Base-by-base conservation (phyloP, 331 rosid genomes). In the Erythrophleum ivorense region DNA sequence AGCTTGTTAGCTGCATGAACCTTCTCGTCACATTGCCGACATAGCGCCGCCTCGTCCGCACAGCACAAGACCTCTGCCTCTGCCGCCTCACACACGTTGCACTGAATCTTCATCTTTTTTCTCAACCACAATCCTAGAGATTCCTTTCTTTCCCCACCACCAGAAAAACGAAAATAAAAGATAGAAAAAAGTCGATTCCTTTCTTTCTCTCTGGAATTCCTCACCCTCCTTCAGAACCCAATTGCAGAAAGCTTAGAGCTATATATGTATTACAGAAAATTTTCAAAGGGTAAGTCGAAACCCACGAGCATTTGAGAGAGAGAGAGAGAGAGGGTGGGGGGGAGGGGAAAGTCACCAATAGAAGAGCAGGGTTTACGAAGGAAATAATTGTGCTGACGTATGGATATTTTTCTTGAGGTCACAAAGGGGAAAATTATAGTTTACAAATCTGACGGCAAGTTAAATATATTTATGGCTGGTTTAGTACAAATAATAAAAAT, bases 1-100 rank as follows among this genome's bases (percentile, higher is more conserved):
- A 96, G 97, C 87, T 94, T 96, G 73, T 96, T 96, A 54, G 99
- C 98, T 5, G 97, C 94, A 77, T 96, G 99, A 89, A 96, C 89
- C 83, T 91, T 92, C 87, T 92, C 90, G 70, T 96, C 98, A 70
- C 97, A 96, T 2, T 89, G 90, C 91, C 97, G 89, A 79, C 99
- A 96, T 29, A 96, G 80, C 54, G 97, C 98, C 33, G 99, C 99
- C 88, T 96, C 99, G 63, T 96, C 99, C 5, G 98, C 99, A 76
- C 99, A 96, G 82, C 99, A 96, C 24, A 96, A 85, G 41, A 96
- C 97, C 82, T 81, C 87, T 4, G 98, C 99, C 88, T 92, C 98
- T 12, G 94, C 93, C 81, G 80, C 89, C 81, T 94, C 99, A 81
- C 99, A 96, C 49, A 92, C 99, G 94, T 91, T 91, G 63, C 98